Conservation (phyloP, 331 rosid species). For the Erythrophleum ivorense region DNA sequence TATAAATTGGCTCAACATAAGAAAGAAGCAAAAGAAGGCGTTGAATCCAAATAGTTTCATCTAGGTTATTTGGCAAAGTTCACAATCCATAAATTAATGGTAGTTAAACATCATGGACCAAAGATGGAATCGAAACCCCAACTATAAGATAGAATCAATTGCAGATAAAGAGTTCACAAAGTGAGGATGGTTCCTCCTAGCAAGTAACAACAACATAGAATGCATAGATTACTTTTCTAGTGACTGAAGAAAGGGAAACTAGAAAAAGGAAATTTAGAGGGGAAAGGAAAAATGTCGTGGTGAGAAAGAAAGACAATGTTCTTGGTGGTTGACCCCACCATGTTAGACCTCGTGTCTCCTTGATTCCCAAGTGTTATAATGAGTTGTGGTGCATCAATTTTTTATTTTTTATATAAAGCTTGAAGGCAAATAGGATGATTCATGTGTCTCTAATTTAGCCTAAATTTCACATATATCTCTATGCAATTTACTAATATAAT, state of each 20-base stretch:
- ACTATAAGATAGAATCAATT: neutral
- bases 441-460: no score
- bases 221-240: slow-evolving; percentile 31
- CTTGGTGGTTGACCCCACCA: neutral
- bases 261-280: no score
- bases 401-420: no score
- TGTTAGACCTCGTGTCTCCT: neutral
- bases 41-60: slow-evolving; percentile 32
- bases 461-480: no score
- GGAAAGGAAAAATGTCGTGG: neutral
- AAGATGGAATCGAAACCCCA: slow-evolving; percentile 6
- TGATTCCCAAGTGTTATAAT: no score
- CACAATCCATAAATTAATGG: neutral
- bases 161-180: neutral
- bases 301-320: no score
- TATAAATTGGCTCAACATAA: slow-evolving; percentile 16
- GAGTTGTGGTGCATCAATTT: no score
- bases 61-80: slow-evolving; percentile 8
- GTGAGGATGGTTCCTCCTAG: neutral
- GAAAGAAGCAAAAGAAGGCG: slow-evolving; percentile 39
- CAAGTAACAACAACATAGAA: neutral
- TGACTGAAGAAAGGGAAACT: neutral
- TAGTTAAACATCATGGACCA: neutral
- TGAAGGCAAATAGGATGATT: no score
- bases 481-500: no score